These are phyloP conservation scores for Achaetomium macrosporum DNA, from an alignment of 2,329 filamentous ascomycete genomes.

Conservation along the genomic window DNA sequence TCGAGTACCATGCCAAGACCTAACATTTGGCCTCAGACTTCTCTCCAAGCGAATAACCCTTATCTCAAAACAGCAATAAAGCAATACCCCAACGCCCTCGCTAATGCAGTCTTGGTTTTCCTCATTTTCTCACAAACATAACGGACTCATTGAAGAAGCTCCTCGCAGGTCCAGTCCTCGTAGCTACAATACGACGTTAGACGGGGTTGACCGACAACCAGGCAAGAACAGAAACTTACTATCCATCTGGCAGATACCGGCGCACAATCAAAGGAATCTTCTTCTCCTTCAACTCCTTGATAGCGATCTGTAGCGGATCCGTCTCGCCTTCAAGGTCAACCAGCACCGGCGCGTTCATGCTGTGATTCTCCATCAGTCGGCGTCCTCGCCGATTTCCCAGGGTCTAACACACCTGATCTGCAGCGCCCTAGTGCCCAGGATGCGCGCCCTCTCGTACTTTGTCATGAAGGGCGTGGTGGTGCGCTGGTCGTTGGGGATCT, in stretches of 20 bases:
- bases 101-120: constrained; percentile 27
- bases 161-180: constrained; percentile 98
- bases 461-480: constrained; percentile 98
- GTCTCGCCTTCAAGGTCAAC: constrained; percentile 97
- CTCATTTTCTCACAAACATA: constrained; percentile 1
- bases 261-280: constrained; percentile 96
- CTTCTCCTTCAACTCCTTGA: constrained; percentile 96
- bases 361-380: constrained; percentile 33
- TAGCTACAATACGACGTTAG: constrained; percentile 52
- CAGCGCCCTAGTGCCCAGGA: constrained; percentile 84
- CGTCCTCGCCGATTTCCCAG: neutral
- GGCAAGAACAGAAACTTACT: constrained; percentile 49
- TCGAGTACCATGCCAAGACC: too few relatives aligned
- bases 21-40: too few relatives aligned
- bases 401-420: constrained; percentile 73
- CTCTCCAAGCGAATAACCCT: neutral
- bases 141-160: constrained; percentile 59
- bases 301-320: constrained; percentile 92
- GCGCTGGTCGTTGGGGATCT: constrained; percentile 81
- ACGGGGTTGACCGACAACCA: neutral
- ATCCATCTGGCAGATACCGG: constrained; percentile 94
- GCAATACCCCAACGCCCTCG: constrained; percentile 28
- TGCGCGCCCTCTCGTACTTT: constrained; percentile 93
- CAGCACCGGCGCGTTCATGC: constrained; percentile 95
- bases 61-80: constrained; percentile 7